These are phyloP conservation scores for Coemansia sp. DNA, from an alignment of 192 early-diverging fungal species.

Conservation along the genomic window DNA sequence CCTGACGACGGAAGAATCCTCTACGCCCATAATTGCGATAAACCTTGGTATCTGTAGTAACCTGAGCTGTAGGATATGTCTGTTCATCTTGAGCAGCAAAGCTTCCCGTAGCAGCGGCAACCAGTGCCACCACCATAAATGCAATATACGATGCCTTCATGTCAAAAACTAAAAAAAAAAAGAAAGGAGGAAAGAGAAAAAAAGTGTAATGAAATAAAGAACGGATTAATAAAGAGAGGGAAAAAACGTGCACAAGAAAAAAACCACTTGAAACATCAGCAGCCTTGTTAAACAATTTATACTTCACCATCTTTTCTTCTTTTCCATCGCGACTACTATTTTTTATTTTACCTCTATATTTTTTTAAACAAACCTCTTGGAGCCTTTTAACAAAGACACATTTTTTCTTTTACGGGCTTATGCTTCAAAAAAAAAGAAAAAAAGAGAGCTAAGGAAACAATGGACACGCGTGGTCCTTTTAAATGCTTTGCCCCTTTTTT, in stretches of 20 bases:
- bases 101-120: not conserved
- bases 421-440: not conserved
- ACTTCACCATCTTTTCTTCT: no score
- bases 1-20: not conserved
- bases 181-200: not conserved
- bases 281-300: no score
- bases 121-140: conserved; percentile 1
- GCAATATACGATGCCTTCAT: conserved; percentile 7
- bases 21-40: not conserved
- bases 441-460: not conserved
- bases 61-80: no score
- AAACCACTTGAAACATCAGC: no score
- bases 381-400: no score
- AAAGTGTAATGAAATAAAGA: not conserved
- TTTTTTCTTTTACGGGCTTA: not conserved
- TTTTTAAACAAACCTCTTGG: not conserved
- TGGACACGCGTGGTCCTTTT: not conserved
- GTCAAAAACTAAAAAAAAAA: not conserved
- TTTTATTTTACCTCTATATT: not conserved
- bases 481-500: not conserved
- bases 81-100: not conserved
- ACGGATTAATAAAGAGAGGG: not conserved
- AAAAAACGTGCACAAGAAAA: not conserved
- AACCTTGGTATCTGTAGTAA: not conserved
- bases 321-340: not conserved